Evolutionary conservation across 305 asterid species (phyloP).

Genomic region (Fraxinus xanthoxyloides): DNA sequence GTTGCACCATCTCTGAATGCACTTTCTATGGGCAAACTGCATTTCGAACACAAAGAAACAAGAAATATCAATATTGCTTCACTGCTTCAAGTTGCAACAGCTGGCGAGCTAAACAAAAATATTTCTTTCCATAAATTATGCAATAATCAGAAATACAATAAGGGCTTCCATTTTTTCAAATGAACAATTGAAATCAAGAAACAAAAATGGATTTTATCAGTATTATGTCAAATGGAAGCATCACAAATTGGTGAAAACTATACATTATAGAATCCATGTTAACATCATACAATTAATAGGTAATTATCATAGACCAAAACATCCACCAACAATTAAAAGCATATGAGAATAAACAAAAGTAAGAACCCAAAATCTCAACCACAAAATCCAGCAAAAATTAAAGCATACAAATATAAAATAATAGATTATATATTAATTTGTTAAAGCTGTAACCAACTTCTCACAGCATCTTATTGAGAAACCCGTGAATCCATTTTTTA

Average conservation of each 20-base stretch:
- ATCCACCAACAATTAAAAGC: not conserved
- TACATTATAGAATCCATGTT: not conserved
- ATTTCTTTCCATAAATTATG: not conserved
- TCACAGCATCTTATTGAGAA: not conserved
- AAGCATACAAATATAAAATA: not conserved
- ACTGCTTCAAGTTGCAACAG: not conserved
- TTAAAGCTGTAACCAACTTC: not conserved
- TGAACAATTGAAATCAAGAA: not conserved
- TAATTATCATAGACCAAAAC: not conserved
- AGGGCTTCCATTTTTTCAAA: not conserved
- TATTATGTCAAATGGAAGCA: not conserved
- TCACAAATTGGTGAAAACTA: not conserved
- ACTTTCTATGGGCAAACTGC: constrained; percentile 85
- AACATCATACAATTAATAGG: not conserved
- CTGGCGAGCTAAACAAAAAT: not conserved
- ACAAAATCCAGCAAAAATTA: not conserved
- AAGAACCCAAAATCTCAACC: not conserved
- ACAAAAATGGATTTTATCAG: not conserved
- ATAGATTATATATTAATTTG: not conserved
- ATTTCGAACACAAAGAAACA: not conserved
- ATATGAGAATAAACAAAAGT: not conserved
- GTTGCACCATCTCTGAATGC: constrained; percentile 87
- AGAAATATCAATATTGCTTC: not conserved
- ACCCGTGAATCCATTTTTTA: constrained; percentile 24
- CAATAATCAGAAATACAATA: not conserved